A percentile compares a stretch with the other conserved stretches of the same genome.
Evolutionary conservation across 768 basidiomycete species (phyloP).

Genomic region (Lentinula raphanica): DNA sequence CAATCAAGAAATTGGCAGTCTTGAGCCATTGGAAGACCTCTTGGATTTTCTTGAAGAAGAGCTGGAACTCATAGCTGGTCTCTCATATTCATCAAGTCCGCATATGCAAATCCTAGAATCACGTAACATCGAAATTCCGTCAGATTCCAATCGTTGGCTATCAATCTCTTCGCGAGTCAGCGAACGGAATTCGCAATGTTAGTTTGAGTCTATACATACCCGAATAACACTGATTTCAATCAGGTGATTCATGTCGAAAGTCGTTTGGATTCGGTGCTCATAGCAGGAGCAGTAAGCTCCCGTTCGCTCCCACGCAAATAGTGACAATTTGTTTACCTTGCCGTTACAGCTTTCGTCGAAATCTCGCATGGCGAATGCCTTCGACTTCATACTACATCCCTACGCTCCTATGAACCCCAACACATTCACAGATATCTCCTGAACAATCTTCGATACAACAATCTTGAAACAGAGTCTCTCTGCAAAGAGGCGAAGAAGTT

Average conservation of each 20-base stretch:
- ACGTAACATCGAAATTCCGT: conserved; percentile 3
- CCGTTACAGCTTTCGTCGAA: background rate
- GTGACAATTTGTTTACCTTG: too few relatives aligned
- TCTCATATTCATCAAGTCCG: conserved; percentile 2
- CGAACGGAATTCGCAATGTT: conserved; percentile 5
- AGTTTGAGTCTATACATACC: background rate
- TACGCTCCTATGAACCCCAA: background rate
- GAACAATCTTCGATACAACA: background rate
- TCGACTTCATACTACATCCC: background rate
- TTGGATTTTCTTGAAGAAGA: conserved; percentile 5
- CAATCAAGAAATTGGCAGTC: background rate
- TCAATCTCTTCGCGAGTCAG: background rate
- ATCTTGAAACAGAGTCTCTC: background rate
- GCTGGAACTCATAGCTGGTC: background rate
- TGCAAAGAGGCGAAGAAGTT: background rate
- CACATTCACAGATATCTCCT: background rate
- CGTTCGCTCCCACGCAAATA: background rate
- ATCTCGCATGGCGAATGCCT: background rate
- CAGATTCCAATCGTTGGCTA: background rate
- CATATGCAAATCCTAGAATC: background rate
- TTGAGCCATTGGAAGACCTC: background rate
- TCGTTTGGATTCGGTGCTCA: conserved; percentile 5
- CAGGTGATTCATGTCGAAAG: conserved; percentile 10
- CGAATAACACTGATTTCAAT: too few relatives aligned
- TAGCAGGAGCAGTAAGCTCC: conserved; percentile 5